Percentiles rank a stretch among this genome's conserved stretches.
These are phyloP conservation scores for Millerago galiae DNA, from an alignment of 805 yeast species.

Conservation along the genomic window DNA sequence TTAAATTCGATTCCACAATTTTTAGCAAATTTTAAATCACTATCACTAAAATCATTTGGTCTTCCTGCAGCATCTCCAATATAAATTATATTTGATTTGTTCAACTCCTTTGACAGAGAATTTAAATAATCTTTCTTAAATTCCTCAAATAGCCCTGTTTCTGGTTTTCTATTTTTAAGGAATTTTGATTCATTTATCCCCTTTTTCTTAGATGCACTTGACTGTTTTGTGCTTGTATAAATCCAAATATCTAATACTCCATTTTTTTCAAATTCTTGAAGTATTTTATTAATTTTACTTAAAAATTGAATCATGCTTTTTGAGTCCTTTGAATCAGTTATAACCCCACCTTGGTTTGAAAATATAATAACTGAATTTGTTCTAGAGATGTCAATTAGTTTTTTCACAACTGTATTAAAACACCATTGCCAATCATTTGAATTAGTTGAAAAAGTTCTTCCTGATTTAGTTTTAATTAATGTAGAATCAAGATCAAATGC, in stretches of 20 bases:
- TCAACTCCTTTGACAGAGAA: slow-evolving; percentile 5
- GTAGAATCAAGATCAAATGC: slow-evolving; percentile 89
- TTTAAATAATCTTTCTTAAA: slow-evolving; percentile 34
- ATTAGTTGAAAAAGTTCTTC: slow-evolving; percentile 47
- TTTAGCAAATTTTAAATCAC: slow-evolving; percentile 67
- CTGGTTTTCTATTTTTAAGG: slow-evolving; percentile 60
- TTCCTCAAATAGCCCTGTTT: slow-evolving; percentile 67
- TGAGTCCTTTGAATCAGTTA: slow-evolving; percentile 30
- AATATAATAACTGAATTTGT: slow-evolving; percentile 50
- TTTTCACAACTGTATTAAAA: slow-evolving; percentile 26
- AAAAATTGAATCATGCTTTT: slow-evolving; percentile 35
- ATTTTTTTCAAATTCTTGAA: slow-evolving; percentile 24
- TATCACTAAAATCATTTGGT: slow-evolving; percentile 66
- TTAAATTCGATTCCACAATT: slow-evolving; percentile 46
- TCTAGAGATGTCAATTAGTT: slow-evolving; percentile 1
- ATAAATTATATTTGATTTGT: slow-evolving; percentile 45
- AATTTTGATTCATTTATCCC: slow-evolving; percentile 14
- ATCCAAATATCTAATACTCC: slow-evolving; percentile 34
- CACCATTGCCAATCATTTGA: slow-evolving; percentile 75
- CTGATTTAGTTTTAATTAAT: slow-evolving; percentile 58
- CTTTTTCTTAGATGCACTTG: slow-evolving; percentile 24
- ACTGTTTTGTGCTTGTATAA: slow-evolving; percentile 59
- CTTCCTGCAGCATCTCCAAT: slow-evolving; percentile 99
- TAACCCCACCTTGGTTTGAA: slow-evolving; percentile 78
- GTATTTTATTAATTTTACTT: slow-evolving; percentile 34